Base-by-base conservation (phyloP, 306 rosid species). In the Cucumis cinereus region DNA sequence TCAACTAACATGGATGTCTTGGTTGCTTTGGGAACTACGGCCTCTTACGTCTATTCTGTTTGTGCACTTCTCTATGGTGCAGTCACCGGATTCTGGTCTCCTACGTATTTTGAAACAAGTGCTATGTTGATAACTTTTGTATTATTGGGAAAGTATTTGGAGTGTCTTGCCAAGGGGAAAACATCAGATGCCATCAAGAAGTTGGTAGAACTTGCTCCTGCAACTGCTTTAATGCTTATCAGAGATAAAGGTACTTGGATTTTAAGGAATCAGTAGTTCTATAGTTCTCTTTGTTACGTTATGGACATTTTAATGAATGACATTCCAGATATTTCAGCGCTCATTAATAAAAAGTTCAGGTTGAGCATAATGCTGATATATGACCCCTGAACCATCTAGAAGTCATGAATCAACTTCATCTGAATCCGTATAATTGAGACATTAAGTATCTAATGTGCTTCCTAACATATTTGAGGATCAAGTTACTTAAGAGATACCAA, bases 131-230 rank as follows among this genome's bases (percentile, higher is more conserved):
- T 95, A 81, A 95, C 99, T 80, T 95, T 95, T 86, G 99, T 95
- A 41, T 87, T 95, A 72, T 77, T 95, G 92, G 99, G 99, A 12
- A 95, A 95, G 83, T 95, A 95, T 82, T 79, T 95, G 86, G 99
- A 95, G 87, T 92, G 92, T 79, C 95, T 95, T 80, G 99, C 99
- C 62, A 95, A 95, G 78, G 99, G 99, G 77, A 95, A 95, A 86
- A 95, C 99, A 49, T 95, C 99, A 28, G 98, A 95, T 87, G 99
- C 99, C 85, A 95, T 95, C 87, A 95, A 90, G 84, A 95, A 95
- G 83, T 82, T 95, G 84, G 92, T 95, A 74, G 97, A 89, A 85
- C 96, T 95, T 81, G 76, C 96, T 47, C 99, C 99, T 30, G 90
- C 99, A 72, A 90, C 92, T 47, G 96, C 99, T 36, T 70, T 85